Conservation (phyloP, 805 yeast genomes). For the Saccharomycopsis selenospora region DNA sequence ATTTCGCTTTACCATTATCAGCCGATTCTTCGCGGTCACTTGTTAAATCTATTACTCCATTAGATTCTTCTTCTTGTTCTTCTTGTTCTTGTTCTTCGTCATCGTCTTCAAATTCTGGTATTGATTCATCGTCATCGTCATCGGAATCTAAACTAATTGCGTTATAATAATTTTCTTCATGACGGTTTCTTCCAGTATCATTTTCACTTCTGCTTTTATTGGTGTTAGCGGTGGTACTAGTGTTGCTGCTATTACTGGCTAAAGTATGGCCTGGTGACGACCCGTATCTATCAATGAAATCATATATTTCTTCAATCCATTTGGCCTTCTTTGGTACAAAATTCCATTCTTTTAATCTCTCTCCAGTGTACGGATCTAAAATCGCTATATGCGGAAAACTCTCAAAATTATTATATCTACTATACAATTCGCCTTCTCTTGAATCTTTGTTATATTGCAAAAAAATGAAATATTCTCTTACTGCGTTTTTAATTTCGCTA, state of each 20-base stretch:
- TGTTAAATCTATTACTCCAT: not conserved
- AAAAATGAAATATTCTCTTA: conserved; percentile 67
- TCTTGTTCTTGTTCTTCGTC: conserved; percentile 12
- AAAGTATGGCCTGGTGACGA: conserved; percentile 44
- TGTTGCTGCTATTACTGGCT: conserved; percentile 15
- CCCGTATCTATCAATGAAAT: conserved; percentile 60
- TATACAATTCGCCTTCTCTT: conserved; percentile 62
- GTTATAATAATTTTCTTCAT: conserved; percentile 11
- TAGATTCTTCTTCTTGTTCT: conserved; percentile 22
- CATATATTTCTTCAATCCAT: conserved; percentile 63
- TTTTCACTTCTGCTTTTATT: conserved; percentile 22
- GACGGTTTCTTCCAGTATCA: conserved; percentile 1
- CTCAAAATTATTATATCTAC: conserved; percentile 59
- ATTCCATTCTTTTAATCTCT: conserved; percentile 73
- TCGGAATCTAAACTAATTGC: conserved; percentile 17
- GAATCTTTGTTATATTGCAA: conserved; percentile 80
- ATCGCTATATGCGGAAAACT: conserved; percentile 82
- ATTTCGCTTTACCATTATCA: conserved; percentile 8
- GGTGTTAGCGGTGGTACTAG: conserved; percentile 17
- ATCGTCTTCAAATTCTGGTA: conserved; percentile 19
- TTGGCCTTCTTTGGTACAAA: conserved; percentile 48
- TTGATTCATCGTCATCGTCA: conserved; percentile 13
- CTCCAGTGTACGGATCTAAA: conserved; percentile 94
- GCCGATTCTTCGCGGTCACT: not conserved
- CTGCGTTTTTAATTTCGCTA: conserved; percentile 50